Percentiles rank a stretch among this genome's conserved stretches.
These are phyloP conservation scores for Yamadazyma ubonensis DNA, from an alignment of 805 yeast species.

Conservation along the genomic window DNA sequence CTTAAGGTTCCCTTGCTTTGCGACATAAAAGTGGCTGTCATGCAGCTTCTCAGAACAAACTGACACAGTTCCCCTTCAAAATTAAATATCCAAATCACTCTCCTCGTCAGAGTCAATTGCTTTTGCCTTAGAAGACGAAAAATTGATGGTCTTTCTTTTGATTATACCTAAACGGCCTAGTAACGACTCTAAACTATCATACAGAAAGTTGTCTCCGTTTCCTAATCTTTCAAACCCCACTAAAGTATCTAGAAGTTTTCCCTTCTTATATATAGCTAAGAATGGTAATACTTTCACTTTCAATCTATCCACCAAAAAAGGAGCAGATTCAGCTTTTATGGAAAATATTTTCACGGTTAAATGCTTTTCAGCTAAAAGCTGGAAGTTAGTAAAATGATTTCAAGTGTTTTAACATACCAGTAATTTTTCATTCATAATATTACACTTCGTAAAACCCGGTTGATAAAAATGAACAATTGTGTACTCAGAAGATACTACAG, in stretches of 20 bases:
- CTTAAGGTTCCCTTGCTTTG: too few species aligned
- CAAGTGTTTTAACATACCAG: constrained; percentile 11
- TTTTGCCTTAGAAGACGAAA: background rate
- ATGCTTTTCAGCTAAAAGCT: constrained; percentile 55
- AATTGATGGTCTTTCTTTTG: constrained; percentile 19
- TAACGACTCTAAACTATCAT: constrained; percentile 47
- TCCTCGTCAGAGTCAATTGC: constrained; percentile 14
- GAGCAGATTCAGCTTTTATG: constrained; percentile 63
- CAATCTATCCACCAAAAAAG: constrained; percentile 67
- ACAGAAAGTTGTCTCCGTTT: constrained; percentile 43
- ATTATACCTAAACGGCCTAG: constrained; percentile 18
- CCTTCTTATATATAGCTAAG: constrained; percentile 58
- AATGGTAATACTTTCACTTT: constrained; percentile 69
- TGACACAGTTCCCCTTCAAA: too few species aligned
- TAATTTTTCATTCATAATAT: constrained; percentile 50
- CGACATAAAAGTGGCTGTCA: too few species aligned
- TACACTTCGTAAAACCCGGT: constrained; percentile 59
- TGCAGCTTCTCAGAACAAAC: too few species aligned
- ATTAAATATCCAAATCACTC: constrained; percentile 17
- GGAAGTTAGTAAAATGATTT: constrained; percentile 8
- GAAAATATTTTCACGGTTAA: constrained; percentile 51
- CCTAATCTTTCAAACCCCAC: constrained; percentile 70
- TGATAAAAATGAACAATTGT: constrained; percentile 65
- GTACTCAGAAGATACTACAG: constrained; percentile 41
- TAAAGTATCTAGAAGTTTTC: constrained; percentile 56